Conservation (phyloP, 192 early-diverging fungal genomes). For the Pilaira anomala region DNA sequence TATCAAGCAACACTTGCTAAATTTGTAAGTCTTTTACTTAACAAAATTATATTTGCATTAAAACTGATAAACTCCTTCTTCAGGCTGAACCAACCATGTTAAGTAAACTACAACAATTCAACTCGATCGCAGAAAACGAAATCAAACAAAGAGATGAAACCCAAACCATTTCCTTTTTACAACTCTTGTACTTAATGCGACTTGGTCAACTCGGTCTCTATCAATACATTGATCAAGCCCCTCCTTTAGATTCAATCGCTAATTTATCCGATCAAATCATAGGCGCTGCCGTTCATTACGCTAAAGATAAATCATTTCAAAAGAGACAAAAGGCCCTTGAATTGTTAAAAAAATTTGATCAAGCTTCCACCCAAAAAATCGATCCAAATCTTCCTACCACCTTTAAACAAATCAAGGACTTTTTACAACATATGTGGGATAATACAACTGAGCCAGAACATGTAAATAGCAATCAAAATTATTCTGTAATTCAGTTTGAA, state of each 20-base stretch:
- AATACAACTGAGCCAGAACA: neutral
- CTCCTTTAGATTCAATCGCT: neutral
- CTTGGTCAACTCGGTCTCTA: constrained; percentile 16
- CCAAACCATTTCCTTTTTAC: neutral
- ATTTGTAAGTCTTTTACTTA: neutral
- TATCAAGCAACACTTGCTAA: neutral
- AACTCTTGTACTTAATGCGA: constrained; percentile 12
- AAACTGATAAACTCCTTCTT: no score
- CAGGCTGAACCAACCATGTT: no score
- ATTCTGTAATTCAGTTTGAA: neutral
- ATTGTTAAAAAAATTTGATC: neutral
- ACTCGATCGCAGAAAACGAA: neutral
- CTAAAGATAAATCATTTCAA: neutral
- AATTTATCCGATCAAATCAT: constrained; percentile 12
- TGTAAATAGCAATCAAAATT: neutral
- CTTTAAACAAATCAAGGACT: constrained; percentile 3
- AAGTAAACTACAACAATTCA: neutral
- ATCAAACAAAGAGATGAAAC: neutral
- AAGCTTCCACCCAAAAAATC: neutral
- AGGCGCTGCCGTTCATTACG: constrained; percentile 2
- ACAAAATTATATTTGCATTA: neutral
- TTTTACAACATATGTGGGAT: constrained; percentile 13
- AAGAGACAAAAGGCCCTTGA: neutral
- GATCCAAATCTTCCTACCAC: neutral
- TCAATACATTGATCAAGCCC: neutral